phyloP scores from a whole-genome alignment of 2,329 filamentous ascomycete genomes.

The Arthroderma sp. region DNA sequence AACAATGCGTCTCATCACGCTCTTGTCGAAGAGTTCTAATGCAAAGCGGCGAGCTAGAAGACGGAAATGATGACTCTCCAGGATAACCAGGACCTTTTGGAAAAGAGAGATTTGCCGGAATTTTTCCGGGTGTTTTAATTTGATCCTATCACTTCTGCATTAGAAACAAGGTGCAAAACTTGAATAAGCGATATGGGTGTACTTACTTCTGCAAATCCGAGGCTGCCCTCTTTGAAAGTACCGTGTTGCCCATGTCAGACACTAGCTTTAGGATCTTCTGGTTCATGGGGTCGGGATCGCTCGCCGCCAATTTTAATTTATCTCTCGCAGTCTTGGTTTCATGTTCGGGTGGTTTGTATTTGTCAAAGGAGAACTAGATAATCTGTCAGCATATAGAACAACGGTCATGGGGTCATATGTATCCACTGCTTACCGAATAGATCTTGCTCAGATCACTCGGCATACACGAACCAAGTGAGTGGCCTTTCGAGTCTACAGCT shows the following conservation, averaged over 20 bases:
- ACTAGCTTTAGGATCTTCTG: slow-evolving; percentile 71
- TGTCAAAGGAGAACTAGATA: slow-evolving; percentile 22
- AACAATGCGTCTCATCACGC: slow-evolving; percentile 70
- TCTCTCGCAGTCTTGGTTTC: slow-evolving; percentile 29
- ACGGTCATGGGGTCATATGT: background rate
- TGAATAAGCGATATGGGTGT: too few relatives aligned
- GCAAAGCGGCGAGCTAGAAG: slow-evolving; percentile 79
- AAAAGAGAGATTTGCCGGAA: slow-evolving; percentile 71
- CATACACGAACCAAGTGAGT: slow-evolving; percentile 76
- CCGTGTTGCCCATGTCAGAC: slow-evolving; percentile 81
- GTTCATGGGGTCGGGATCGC: slow-evolving; percentile 50
- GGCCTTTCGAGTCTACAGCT: slow-evolving; percentile 68
- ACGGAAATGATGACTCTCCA: slow-evolving; percentile 82
- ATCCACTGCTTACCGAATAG: slow-evolving; percentile 49
- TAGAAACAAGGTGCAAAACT: background rate
- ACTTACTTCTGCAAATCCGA: slow-evolving; percentile 56
- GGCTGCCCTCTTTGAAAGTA: slow-evolving; percentile 77
- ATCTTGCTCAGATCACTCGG: slow-evolving; percentile 66
- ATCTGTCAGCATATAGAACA: background rate
- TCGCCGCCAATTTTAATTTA: slow-evolving; percentile 44
- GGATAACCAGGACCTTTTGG: slow-evolving; percentile 66
- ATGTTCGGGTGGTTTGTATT: slow-evolving; percentile 29
- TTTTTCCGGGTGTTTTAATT: slow-evolving; percentile 57
- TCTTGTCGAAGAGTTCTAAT: slow-evolving; percentile 87
- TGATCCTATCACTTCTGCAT: slow-evolving; percentile 41